Evolutionary conservation across 1,284 basidiomycete genomes (phyloP), one percentile per base, ranked within the genome.

Genomic region (Puccinia polysora): DNA sequence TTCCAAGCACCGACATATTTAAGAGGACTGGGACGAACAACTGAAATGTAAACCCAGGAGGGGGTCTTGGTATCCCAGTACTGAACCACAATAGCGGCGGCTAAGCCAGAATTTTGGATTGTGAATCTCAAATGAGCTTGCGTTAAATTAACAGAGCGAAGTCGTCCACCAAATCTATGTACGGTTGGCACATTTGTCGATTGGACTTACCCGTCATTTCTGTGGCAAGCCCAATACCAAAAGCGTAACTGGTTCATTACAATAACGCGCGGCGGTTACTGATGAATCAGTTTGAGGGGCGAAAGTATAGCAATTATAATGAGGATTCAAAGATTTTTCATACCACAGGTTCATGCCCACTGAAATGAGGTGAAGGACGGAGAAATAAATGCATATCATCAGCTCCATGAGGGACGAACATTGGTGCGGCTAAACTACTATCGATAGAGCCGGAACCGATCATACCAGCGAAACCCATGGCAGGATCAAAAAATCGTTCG

Each of bases 101-200:
- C 75, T 43, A 56, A 28, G 7, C 53, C 47, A 34, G 49, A 60
- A 32, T 38, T 65, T 23, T 60, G 62, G 8, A 65, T 32, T 23
- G 85, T n/a, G n/a, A 87, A 85, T 50, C 67, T 81, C 76, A 85
- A 84, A 56, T 84, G 83, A 74, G 73, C 63, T 58, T 59, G 34
- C n/a, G 5, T 12, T 56, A 32, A 28, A 28, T 36, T 34, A 32
- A 7, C 3, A 28, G 53, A 32, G 53, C 28, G 8, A 56, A n/a
- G n/a, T n/a, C n/a, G n/a, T 56, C 32, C 10, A 10, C 12, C 23
- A 56, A 6, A 56, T 7, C 2, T 28, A 34, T 56, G n/a, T n/a
- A n/a, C n/a, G n/a, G n/a, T n/a, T n/a, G n/a, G n/a, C n/a, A n/a
- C 23, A 15, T 52, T 2, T 4, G n/a, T 56, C 18, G 2, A 2